Evolutionary conservation across 805 yeast species (phyloP).

Genomic region (Metschnikowia picachoensis): DNA sequence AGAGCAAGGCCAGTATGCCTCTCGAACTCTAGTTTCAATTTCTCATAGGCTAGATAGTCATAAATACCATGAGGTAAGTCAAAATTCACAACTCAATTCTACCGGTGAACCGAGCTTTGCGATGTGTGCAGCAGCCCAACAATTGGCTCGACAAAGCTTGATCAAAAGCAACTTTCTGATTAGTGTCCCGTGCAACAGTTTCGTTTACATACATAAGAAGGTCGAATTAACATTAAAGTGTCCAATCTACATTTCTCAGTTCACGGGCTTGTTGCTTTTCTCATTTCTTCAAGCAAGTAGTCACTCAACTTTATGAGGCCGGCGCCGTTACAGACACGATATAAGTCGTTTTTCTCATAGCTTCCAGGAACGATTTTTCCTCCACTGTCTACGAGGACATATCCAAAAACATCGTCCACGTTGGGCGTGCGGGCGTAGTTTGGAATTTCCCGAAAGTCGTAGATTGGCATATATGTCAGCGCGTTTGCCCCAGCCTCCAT

Average conservation of each 20-base stretch:
- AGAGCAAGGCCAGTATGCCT: no score
- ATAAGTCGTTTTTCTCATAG: slow-evolving; percentile 58
- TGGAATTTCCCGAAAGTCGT: slow-evolving; percentile 65
- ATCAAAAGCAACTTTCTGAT: no score
- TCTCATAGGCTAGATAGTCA: no score
- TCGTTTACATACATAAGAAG: neutral
- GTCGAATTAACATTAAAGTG: neutral
- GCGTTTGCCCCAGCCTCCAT: slow-evolving; percentile 55
- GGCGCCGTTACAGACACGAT: slow-evolving; percentile 43
- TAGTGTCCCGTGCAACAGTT: no score
- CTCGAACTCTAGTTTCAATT: no score
- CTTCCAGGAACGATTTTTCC: slow-evolving; percentile 53
- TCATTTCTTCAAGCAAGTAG: slow-evolving; percentile 15
- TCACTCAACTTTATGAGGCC: slow-evolving; percentile 20
- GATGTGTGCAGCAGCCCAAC: no score
- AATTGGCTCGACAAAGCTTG: no score
- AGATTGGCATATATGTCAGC: slow-evolving; percentile 60
- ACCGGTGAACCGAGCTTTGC: no score
- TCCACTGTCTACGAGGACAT: slow-evolving; percentile 52
- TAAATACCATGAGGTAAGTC: no score
- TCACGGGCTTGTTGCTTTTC: slow-evolving; percentile 7
- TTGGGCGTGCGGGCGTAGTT: slow-evolving; percentile 64
- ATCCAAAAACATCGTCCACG: slow-evolving; percentile 68
- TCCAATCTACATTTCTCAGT: neutral
- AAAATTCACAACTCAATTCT: no score